These are phyloP conservation scores for Trichosporon sp. DNA, from an alignment of 1,284 basidiomycete species.

Conservation along the genomic window DNA sequence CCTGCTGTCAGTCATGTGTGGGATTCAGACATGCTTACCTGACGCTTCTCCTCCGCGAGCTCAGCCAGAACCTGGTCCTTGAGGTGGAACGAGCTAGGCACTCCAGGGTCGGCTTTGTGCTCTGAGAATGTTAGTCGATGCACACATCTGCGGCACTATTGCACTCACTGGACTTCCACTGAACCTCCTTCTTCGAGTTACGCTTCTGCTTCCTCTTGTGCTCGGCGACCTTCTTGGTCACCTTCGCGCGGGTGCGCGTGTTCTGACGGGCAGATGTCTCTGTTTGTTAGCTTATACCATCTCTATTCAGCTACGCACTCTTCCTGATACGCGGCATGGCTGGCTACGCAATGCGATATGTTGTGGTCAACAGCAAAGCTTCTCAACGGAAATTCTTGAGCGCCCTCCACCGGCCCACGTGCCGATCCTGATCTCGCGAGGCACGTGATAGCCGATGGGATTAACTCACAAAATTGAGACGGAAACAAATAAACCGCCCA, in stretches of 20 bases:
- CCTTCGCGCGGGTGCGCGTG: constrained; percentile 68
- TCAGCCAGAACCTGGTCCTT: constrained; percentile 96
- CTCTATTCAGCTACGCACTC: constrained; percentile 52
- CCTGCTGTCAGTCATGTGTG: background rate
- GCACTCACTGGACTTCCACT: constrained; percentile 85
- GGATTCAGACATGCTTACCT: constrained; percentile 17
- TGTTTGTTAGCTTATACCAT: constrained; percentile 44
- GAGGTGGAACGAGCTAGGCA: constrained; percentile 95
- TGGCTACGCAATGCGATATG: constrained; percentile 13
- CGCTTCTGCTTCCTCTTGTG: constrained; percentile 72
- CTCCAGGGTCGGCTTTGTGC: constrained; percentile 83
- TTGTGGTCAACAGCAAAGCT: constrained; percentile 1
- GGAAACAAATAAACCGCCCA: background rate
- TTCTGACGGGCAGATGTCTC: constrained; percentile 78
- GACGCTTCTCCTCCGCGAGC: constrained; percentile 69
- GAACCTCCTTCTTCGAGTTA: constrained; percentile 72
- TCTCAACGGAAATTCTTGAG: constrained; percentile 14
- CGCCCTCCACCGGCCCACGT: constrained; percentile 7
- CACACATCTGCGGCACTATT: background rate
- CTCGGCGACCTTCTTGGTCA: constrained; percentile 75
- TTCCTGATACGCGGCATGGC: constrained; percentile 71
- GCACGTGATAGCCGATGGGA: background rate
- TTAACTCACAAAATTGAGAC: background rate
- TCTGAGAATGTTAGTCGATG: constrained; percentile 52
- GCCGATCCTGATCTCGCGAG: background rate